These are phyloP conservation scores for Sugiyamaella boreocaroliniensis DNA, from an alignment of 805 yeast genomes.

Conservation along the genomic window DNA sequence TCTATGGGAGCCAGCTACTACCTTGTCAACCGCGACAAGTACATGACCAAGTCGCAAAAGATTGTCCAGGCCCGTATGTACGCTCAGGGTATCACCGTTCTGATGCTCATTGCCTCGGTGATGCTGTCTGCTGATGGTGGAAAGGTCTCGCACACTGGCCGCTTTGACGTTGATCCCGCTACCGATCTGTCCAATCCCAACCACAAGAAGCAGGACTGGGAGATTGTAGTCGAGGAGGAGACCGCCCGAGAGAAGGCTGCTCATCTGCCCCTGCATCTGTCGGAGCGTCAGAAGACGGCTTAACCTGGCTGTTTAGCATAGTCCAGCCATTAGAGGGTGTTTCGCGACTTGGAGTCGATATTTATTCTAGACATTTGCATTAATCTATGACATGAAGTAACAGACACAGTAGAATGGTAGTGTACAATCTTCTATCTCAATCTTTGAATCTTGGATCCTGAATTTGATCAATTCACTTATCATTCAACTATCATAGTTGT, in stretches of 20 bases:
- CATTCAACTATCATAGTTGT: too few species aligned
- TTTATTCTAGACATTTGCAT: not conserved
- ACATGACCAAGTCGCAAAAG: slow-evolving; percentile 71
- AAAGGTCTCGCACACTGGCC: slow-evolving; percentile 25
- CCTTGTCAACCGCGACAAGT: slow-evolving; percentile 61
- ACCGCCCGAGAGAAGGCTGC: slow-evolving; percentile 28
- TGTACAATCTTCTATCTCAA: too few species aligned
- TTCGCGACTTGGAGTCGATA: not conserved
- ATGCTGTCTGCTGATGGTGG: slow-evolving; percentile 48
- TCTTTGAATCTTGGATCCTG: too few species aligned
- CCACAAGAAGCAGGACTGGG: slow-evolving; percentile 37
- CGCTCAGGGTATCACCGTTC: slow-evolving; percentile 77
- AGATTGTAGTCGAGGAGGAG: slow-evolving; percentile 41
- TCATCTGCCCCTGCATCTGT: slow-evolving; percentile 14
- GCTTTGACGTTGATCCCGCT: slow-evolving; percentile 33
- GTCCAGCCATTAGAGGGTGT: too few species aligned
- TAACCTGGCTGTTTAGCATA: not conserved
- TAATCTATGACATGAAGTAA: too few species aligned
- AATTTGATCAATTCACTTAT: too few species aligned
- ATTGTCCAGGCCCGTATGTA: slow-evolving; percentile 87
- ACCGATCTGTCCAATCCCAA: slow-evolving; percentile 13
- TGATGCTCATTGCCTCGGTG: slow-evolving; percentile 60
- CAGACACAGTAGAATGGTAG: too few species aligned
- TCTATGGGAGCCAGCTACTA: slow-evolving; percentile 77
- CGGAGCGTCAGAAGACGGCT: slow-evolving; percentile 7